These are phyloP conservation scores for Candida vaughaniae DNA, from an alignment of 805 yeast genomes.

Conservation along the genomic window DNA sequence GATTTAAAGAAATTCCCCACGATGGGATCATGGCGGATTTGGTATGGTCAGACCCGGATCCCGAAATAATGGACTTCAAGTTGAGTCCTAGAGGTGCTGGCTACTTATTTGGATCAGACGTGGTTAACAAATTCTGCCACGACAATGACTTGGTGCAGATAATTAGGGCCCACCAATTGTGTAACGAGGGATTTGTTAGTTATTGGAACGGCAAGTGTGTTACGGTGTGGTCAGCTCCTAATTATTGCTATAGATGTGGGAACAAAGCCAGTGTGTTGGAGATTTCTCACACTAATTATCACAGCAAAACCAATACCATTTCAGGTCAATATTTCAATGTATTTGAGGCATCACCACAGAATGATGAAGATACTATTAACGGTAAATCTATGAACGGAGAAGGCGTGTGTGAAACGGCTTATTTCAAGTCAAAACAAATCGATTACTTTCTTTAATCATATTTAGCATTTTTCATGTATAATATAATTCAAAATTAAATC, in stretches of 20 bases:
- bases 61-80: constrained; percentile 73
- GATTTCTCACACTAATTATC: constrained; percentile 52
- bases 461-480: constrained; percentile 41
- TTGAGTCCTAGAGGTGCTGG: constrained; percentile 97
- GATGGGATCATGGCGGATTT: constrained; percentile 99
- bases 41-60: constrained; percentile 98
- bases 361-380: constrained; percentile 55
- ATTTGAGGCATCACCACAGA: constrained; percentile 96
- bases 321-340: constrained; percentile 79
- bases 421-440: constrained; percentile 32
- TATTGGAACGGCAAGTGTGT: constrained; percentile 88
- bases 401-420: constrained; percentile 2
- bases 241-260: constrained; percentile 96
- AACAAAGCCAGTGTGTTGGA: constrained; percentile 97
- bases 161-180: constrained; percentile 91
- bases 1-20: constrained; percentile 95
- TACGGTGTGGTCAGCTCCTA: constrained; percentile 99
- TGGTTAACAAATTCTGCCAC: constrained; percentile 80
- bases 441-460: constrained; percentile 48
- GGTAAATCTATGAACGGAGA: constrained; percentile 41
- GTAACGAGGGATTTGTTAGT: constrained; percentile 94
- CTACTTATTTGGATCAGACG: constrained; percentile 88
- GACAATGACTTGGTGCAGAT: constrained; percentile 79
- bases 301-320: constrained; percentile 13
- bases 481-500: constrained; percentile 82